Base-by-base conservation (phyloP, 805 yeast genomes). In the Starmera dryadoides region DNA sequence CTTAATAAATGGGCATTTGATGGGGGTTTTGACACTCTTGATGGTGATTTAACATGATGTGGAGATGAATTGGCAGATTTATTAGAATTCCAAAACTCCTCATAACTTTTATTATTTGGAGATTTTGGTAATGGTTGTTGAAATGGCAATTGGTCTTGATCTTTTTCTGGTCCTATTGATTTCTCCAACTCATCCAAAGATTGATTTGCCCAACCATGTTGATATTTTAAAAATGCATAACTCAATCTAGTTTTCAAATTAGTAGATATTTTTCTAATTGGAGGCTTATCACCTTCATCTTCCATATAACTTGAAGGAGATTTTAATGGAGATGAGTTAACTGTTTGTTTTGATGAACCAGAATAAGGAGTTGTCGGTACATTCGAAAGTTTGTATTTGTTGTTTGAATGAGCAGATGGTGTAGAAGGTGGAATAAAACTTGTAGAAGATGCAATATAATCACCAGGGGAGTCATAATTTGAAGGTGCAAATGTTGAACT, bases 161-260 rank as follows among this genome's bases (percentile, higher is more conserved):
- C 47, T 4, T 37, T 36, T 15, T 38, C 41, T 10, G 39, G 38
- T 3, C 18, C 22, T 1, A 31, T 26, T 4, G 28, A 38, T 34
- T 49, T 56, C 33, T 55, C 59, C 28, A 55, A 21, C 26, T 55
- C 58, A 34, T 52, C 59, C 14, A 55, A 34, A 3, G 56, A 51
- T 34, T 56, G 56, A 36, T 53, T 49, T 10, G 50, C 40, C 59
- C 58, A 54, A 4, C 60, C 59, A 15, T 55, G 42, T 37, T 64
- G 64, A 38, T 62, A 51, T 45, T 64, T 65, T 10, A 64, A 62
- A 44, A 63, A 56, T 2, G 72, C 72, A 47, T 65, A 64, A 39
- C 62, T 64, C 14, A 67, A 47, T 40, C 71, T 52, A 12, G 69
- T 63, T 41, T 62, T 63, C 31, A 67, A 50, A 41, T 60, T 61